Base-by-base conservation (phyloP, 768 basidiomycete species). In the Scleroderma bovista region DNA sequence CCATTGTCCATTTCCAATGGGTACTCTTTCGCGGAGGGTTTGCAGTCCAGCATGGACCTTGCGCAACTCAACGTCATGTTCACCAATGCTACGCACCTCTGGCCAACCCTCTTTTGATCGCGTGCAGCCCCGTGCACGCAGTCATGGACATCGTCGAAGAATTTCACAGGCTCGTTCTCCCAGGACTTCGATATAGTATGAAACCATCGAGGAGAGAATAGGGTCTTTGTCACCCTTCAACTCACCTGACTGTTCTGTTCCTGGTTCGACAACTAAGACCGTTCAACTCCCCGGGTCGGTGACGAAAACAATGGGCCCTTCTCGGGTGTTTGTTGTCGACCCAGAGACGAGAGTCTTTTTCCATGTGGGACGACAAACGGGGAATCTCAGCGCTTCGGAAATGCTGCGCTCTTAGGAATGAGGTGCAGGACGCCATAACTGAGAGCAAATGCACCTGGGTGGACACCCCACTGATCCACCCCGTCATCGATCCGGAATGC, bases 391-490 rank as follows among this genome's bases (percentile, higher is more conserved):
- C 80, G 0, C 61, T 90, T 38, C 73, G 86, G 52, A 79, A 73
- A 53, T 90, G 81, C 53, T 86, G 81, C 56, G 81, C 83, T 2
- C 73, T 89, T 19, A 73, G 77, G 34, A 77, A 83, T 44, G 87
- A 90, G 64, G 87, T 77, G 6, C 73, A 85, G 33, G 76, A 72
- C 19, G 79, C 81, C 0, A 81, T 89, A 5, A 69, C 64, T 1
- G 86, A 88, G 60, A 91, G 88, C 59, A 74, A 79, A 63, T 74
- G 72, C 10, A 54, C 64, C 1, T 89, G 86, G 88, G 42, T 57
- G 0, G 88, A 90, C 57, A 91, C 88, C 0, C 78, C 86, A 0
- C 83, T 86, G 68, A 83, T 41, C 86, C 86, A 24, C 88, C 87
- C 3, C 65, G 67, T 3, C 74, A 86, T 55, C 79, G 77, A 4